These are phyloP conservation scores for Pleurotus citrinopileatus DNA, from an alignment of 768 basidiomycete species.

Conservation along the genomic window DNA sequence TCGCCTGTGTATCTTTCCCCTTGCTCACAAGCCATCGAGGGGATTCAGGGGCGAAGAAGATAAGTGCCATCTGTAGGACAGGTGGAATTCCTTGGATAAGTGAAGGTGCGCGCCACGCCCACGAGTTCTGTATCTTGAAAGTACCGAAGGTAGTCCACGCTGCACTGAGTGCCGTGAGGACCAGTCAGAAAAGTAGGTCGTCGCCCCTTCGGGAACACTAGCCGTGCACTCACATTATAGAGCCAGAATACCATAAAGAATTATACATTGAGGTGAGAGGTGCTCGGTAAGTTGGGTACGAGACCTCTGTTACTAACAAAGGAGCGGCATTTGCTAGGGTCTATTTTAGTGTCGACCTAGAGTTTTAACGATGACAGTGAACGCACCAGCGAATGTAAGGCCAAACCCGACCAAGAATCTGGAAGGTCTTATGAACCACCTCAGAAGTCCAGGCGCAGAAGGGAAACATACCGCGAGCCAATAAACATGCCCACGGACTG, in stretches of 20 bases:
- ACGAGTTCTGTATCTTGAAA: conserved; percentile 63
- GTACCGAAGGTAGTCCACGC: conserved; percentile 89
- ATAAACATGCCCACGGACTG: conserved; percentile 65
- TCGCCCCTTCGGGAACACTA: conserved; percentile 6
- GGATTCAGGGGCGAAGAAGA: conserved; percentile 77
- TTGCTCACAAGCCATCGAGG: conserved; percentile 82
- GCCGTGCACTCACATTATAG: conserved; percentile 55
- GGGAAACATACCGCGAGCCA: conserved; percentile 54
- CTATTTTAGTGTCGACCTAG: neutral
- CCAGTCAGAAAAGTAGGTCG: neutral
- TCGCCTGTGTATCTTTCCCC: conserved; percentile 67
- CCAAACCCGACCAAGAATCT: conserved; percentile 65
- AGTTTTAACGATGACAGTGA: neutral
- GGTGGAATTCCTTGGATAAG: conserved; percentile 70
- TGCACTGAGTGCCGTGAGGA: conserved; percentile 36
- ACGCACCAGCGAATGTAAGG: conserved; percentile 48
- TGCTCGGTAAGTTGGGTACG: conserved; percentile 81
- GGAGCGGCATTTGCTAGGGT: conserved; percentile 66
- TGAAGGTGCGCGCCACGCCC: conserved; percentile 85
- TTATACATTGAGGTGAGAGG: conserved; percentile 78
- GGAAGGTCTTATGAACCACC: neutral
- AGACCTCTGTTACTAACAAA: conserved; percentile 78
- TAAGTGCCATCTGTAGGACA: conserved; percentile 57
- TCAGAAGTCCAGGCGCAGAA: neutral
- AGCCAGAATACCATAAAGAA: conserved; percentile 84